Conservation (phyloP, 352 stramenopile genomes). For the Peronospora belbahrii region DNA sequence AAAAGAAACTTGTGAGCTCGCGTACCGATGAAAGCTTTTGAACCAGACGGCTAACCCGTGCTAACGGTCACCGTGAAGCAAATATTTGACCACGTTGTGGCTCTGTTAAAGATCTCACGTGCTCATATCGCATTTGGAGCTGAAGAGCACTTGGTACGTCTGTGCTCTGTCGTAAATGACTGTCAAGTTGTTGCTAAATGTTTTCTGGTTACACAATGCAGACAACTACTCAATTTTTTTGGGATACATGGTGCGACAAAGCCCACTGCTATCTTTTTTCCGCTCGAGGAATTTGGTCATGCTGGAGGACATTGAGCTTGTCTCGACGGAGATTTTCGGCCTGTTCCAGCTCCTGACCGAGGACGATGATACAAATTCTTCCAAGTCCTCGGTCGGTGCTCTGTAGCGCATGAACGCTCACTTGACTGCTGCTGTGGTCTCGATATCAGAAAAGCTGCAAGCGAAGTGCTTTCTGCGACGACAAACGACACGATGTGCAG, state of each 20-base stretch:
- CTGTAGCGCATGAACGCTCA: slow-evolving; percentile 96
- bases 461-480: slow-evolving; percentile 92
- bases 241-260: slow-evolving; percentile 93
- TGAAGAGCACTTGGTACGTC: slow-evolving; percentile 72
- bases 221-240: slow-evolving; percentile 92
- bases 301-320: slow-evolving; percentile 90
- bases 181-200: slow-evolving; percentile 4
- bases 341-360: slow-evolving; percentile 96
- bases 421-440: slow-evolving; percentile 96
- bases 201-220: slow-evolving; percentile 16
- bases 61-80: slow-evolving; percentile 94
- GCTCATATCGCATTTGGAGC: slow-evolving; percentile 93
- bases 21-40: slow-evolving; percentile 83
- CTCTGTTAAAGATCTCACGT: slow-evolving; percentile 89
- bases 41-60: slow-evolving; percentile 96
- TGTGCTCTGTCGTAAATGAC: not conserved
- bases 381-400: slow-evolving; percentile 86
- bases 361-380: slow-evolving; percentile 90
- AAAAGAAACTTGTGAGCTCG: slow-evolving; percentile 91
- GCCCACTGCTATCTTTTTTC: slow-evolving; percentile 96
- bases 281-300: slow-evolving; percentile 93
- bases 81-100: slow-evolving; percentile 91
- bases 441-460: slow-evolving; percentile 91
- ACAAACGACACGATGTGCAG: slow-evolving; percentile 99
- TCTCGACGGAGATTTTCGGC: slow-evolving; percentile 97